phyloP scores from a whole-genome alignment of 2,329 filamentous ascomycete genomes.

The Allantophomopsis cytisporea region DNA sequence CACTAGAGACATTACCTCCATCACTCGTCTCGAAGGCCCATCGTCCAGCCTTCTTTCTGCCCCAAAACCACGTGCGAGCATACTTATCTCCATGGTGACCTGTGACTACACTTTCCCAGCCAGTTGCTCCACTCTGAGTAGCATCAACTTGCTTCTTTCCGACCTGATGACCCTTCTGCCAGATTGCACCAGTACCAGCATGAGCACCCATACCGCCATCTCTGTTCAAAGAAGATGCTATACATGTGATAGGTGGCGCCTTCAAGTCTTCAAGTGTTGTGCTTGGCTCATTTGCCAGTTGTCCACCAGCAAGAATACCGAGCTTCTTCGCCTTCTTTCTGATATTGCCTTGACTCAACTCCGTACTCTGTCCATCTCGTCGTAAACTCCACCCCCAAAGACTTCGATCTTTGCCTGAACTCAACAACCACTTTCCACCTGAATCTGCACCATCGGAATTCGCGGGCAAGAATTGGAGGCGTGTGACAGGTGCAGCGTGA shows the following conservation, averaged over 20 bases:
- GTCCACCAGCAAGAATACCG: conserved; percentile 50
- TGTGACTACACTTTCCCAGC: conserved; percentile 95
- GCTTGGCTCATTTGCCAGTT: conserved; percentile 43
- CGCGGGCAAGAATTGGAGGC: conserved; percentile 72
- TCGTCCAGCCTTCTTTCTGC: conserved; percentile 77
- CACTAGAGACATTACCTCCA: conserved; percentile 67
- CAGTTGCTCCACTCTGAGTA: conserved; percentile 63
- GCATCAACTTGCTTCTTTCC: conserved; percentile 52
- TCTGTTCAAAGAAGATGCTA: conserved; percentile 83
- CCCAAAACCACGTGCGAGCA: conserved; percentile 97
- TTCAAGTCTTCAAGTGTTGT: conserved; percentile 65
- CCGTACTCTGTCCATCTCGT: conserved; percentile 83
- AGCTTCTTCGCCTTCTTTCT: conserved; percentile 82
- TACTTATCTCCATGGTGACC: conserved; percentile 76
- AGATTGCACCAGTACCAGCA: conserved; percentile 65
- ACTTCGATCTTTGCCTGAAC: conserved; percentile 77
- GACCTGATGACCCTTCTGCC: conserved; percentile 57
- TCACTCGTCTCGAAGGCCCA: conserved; percentile 89
- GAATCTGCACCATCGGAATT: conserved; percentile 82
- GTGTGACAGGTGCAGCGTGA: conserved; percentile 75
- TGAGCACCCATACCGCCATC: conserved; percentile 87
- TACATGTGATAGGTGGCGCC: conserved; percentile 80
- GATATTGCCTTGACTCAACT: conserved; percentile 82
- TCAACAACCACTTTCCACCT: conserved; percentile 87
- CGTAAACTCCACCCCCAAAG: conserved; percentile 95